phyloP scores from a whole-genome alignment of 176 grass and related monocot genomes.

The Rhynchospora tenuis region DNA sequence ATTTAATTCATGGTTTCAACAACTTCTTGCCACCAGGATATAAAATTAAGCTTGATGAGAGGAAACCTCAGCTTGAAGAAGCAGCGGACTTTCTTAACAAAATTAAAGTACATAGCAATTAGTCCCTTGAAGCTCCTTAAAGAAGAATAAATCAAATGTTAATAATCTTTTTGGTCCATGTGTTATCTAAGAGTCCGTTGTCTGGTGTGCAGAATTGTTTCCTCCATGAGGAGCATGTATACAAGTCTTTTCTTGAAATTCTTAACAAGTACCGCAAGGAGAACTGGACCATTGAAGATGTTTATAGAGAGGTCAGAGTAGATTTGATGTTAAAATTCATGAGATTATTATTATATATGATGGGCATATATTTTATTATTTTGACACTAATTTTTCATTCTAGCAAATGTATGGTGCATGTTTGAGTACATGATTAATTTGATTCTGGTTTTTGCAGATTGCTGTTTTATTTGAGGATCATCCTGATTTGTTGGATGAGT shows the following conservation, averaged over 20 bases:
- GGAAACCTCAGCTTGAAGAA: slow-evolving; percentile 96
- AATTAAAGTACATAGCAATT: slow-evolving; percentile 65
- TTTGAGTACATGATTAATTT: too few relatives aligned
- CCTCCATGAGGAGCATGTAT: slow-evolving; percentile 81
- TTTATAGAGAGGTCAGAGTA: slow-evolving; percentile 87
- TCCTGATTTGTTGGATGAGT: slow-evolving; percentile 91
- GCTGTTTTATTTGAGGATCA: slow-evolving; percentile 67
- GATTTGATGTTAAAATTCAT: too few relatives aligned
- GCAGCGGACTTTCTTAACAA: slow-evolving; percentile 98
- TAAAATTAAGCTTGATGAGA: slow-evolving; percentile 94
- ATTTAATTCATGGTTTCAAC: slow-evolving; percentile 93
- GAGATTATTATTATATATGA: too few relatives aligned
- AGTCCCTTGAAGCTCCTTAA: neutral
- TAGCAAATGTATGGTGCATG: neutral
- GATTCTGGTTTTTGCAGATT: slow-evolving; percentile 43
- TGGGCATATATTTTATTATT: too few relatives aligned
- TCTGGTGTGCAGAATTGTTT: slow-evolving; percentile 67
- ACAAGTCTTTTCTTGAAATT: slow-evolving; percentile 98
- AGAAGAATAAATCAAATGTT: neutral
- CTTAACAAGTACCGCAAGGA: slow-evolving; percentile 99
- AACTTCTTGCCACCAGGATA: slow-evolving; percentile 95
- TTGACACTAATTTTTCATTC: neutral
- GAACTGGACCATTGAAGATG: slow-evolving; percentile 92
- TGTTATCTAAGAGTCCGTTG: slow-evolving; percentile 13
- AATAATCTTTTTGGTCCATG: neutral